These are phyloP conservation scores for Penicillium nucicola DNA, from an alignment of 495 filamentous ascomycete species.

Conservation along the genomic window DNA sequence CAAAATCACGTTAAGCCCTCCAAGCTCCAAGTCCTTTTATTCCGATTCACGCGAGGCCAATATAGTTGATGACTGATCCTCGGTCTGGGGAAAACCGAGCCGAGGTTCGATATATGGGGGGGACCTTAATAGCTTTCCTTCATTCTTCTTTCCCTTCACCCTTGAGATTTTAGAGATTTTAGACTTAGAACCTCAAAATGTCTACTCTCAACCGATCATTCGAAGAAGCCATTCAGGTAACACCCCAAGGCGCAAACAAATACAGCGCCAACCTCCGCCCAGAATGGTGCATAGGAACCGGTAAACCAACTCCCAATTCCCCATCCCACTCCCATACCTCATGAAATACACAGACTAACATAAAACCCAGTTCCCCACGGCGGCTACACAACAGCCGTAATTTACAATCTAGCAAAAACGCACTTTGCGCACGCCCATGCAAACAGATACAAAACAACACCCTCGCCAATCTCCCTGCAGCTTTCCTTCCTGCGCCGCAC, in stretches of 20 bases:
- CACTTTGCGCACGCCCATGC: slow-evolving; percentile 66
- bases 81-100: neutral
- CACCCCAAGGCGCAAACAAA: slow-evolving; percentile 53
- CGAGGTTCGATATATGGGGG: slow-evolving; percentile 5
- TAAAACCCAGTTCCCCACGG: slow-evolving; percentile 69
- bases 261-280: slow-evolving; percentile 56
- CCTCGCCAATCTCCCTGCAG: slow-evolving; percentile 58
- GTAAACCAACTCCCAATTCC: slow-evolving; percentile 36
- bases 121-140: neutral
- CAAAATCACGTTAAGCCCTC: too few relatives aligned
- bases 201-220: slow-evolving; percentile 40
- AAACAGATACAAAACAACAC: slow-evolving; percentile 57
- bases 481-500: slow-evolving; percentile 72
- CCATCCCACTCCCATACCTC: neutral
- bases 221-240: slow-evolving; percentile 55
- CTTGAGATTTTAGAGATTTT: too few relatives aligned
- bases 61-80: neutral
- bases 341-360: neutral
- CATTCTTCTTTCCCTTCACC: neutral
- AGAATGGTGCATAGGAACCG: slow-evolving; percentile 72
- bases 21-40: too few relatives aligned
- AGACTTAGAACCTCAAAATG: neutral
- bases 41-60: neutral
- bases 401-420: slow-evolving; percentile 56
- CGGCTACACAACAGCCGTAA: slow-evolving; percentile 66